phyloP scores from a whole-genome alignment of 2,329 filamentous ascomycete genomes.

The Byssoonygena ceratinophila region DNA sequence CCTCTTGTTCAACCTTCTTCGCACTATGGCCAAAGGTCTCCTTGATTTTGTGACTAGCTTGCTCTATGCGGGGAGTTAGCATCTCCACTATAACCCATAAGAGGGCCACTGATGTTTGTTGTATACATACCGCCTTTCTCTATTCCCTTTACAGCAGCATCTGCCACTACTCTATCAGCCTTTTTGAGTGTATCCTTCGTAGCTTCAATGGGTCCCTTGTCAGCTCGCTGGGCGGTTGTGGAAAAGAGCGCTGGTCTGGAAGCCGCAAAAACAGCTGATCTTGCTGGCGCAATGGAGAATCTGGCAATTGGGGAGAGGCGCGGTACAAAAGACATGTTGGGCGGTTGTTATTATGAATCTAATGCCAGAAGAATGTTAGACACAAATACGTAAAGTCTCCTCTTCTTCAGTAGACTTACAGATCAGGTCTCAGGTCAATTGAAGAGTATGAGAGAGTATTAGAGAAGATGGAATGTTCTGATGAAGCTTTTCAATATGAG shows the following conservation, averaged over 20 bases:
- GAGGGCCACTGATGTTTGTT: too few relatives aligned
- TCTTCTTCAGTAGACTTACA: too few relatives aligned
- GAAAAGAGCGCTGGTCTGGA: constrained; percentile 36
- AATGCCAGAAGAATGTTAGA: background rate
- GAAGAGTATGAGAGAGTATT: too few relatives aligned
- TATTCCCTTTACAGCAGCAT: constrained; percentile 51
- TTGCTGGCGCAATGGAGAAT: constrained; percentile 17
- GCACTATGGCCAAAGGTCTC: constrained; percentile 31
- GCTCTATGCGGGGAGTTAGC: constrained; percentile 33
- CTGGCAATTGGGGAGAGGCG: constrained; percentile 26
- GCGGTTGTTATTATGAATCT: background rate
- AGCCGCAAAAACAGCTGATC: constrained; percentile 15
- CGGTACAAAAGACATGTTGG: constrained; percentile 29
- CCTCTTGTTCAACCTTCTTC: constrained; percentile 33
- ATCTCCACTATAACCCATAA: too few relatives aligned
- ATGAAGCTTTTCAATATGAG: too few relatives aligned
- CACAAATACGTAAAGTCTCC: background rate
- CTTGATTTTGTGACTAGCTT: constrained; percentile 40
- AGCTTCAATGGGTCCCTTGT: constrained; percentile 45
- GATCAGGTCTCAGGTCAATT: too few relatives aligned
- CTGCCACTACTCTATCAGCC: constrained; percentile 46
- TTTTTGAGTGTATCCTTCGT: constrained; percentile 50
- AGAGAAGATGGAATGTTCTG: too few relatives aligned
- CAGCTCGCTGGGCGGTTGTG: constrained; percentile 37
- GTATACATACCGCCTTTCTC: constrained; percentile 48